Base-by-base conservation (phyloP, 2,329 filamentous ascomycete genomes). In the Dryadomyces sulphureus region DNA sequence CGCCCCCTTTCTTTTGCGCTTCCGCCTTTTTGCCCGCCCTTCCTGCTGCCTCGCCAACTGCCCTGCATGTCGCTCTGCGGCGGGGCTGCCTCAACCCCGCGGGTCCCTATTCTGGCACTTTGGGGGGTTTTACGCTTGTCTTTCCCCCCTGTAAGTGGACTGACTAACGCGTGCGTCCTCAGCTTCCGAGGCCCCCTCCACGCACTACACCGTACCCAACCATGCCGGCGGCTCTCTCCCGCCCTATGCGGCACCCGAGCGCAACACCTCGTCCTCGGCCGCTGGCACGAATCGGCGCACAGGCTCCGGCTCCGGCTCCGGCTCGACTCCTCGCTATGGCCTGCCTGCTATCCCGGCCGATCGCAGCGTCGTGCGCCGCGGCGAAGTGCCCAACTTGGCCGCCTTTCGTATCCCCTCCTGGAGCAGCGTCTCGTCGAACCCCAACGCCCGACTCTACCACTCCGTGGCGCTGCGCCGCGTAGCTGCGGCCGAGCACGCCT, bases 131-230 rank as follows among this genome's bases (percentile, higher is more conserved):
- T n/a, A n/a, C n/a, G n/a, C n/a, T n/a, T n/a, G n/a, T n/a, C n/a
- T 42, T 44, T n/a, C 4, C 6, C 34, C 27, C 25, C 24, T 32
- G 42, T 19, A 27, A 21, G 30, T 38, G 12, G n/a, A n/a, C n/a
- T n/a, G n/a, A n/a, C 22, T 25, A n/a, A 36, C 34, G 4, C 4
- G 11, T 16, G 21, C 16, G 27, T 32, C 27, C 27, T 7, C 53
- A 78, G 73, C 74, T 50, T 83, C 79, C 45, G 77, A 81, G 45
- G 73, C 69, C 2, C 79, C 79, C 5, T 77, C 77, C 1, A 81
- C 82, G 56, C 74, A 77, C 56, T 77, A 76, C 17, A 69, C 66
- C 45, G 64, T 66, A 30, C 65, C 62, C 12, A 54, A 65, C 53
- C 55, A 60, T 36, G 70, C 24, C 16, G 45, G 40, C 48, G 43